Conservation (phyloP, 1,284 basidiomycete genomes). For the Peniophora sp. region DNA sequence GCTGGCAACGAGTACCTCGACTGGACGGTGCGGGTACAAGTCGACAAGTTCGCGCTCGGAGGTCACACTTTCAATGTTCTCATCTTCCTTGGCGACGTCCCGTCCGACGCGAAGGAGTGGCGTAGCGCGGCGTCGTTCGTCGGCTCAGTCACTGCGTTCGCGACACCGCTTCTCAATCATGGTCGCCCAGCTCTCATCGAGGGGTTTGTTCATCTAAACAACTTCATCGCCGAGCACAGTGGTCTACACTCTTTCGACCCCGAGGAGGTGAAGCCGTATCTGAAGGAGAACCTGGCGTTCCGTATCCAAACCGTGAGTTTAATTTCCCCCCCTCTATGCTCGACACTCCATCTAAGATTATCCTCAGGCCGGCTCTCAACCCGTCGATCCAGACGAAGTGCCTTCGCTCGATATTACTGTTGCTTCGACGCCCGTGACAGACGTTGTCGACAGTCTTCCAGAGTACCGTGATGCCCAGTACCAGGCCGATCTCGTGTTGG, state of each 20-base stretch:
- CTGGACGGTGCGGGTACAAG: conserved; percentile 32
- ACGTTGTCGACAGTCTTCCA: not conserved
- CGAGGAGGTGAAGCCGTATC: conserved; percentile 27
- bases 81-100: conserved; percentile 33
- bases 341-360: not conserved
- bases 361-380: not conserved
- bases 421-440: conserved; percentile 3
- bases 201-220: conserved; percentile 46
- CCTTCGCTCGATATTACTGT: conserved; percentile 12
- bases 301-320: conserved; percentile 15
- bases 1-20: conserved; percentile 15
- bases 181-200: conserved; percentile 33
- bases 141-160: conserved; percentile 30
- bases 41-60: conserved; percentile 34
- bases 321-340: no score
- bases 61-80: conserved; percentile 28
- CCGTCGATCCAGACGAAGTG: conserved; percentile 1
- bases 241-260: conserved; percentile 23
- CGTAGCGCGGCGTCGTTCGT: conserved; percentile 23
- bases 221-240: conserved; percentile 21
- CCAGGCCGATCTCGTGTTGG: no score
- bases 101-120: conserved; percentile 27
- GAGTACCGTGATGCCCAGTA: not conserved
- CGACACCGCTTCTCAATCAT: conserved; percentile 26
- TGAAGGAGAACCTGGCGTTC: conserved; percentile 29